Conservation (phyloP, 441 rosid species). For the Euphorbia corollata region DNA sequence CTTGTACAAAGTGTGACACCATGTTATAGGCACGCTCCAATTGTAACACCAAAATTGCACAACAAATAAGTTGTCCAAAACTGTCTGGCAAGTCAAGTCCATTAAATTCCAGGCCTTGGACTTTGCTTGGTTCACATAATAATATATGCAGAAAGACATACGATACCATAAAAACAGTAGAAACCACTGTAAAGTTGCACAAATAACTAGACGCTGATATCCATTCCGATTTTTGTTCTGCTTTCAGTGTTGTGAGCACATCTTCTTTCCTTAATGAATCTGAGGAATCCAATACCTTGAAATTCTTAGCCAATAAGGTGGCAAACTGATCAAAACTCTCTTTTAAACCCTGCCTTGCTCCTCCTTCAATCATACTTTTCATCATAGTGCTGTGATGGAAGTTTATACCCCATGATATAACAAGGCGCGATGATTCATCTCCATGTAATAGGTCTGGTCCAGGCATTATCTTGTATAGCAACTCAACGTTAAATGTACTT, state of each 20-base stretch:
- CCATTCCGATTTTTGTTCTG: conserved; percentile 56
- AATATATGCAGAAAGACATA: conserved; percentile 52
- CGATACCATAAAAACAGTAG: conserved; percentile 43
- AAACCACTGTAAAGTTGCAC: conserved; percentile 53
- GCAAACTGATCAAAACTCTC: conserved; percentile 63
- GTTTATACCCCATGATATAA: conserved; percentile 61
- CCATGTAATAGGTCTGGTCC: conserved; percentile 40
- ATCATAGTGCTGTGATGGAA: conserved; percentile 65
- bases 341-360: conserved; percentile 67
- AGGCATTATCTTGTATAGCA: conserved; percentile 71
- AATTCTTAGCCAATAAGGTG: conserved; percentile 43
- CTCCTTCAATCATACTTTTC: conserved; percentile 85
- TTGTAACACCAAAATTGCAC: conserved; percentile 49
- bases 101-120: conserved; percentile 58
- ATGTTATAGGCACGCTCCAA: conserved; percentile 54
- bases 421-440: conserved; percentile 51
- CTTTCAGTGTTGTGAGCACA: conserved; percentile 51
- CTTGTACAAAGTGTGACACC: conserved; percentile 59
- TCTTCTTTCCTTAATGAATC: conserved; percentile 39
- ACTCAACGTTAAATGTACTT: conserved; percentile 47
- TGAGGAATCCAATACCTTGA: conserved; percentile 33
- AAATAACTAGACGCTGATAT: conserved; percentile 52
- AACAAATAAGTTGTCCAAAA: conserved; percentile 62
- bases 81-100: conserved; percentile 87
- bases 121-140: conserved; percentile 40